Percentiles rank a stretch among this genome's conserved stretches.
Evolutionary conservation across 345 rosid genomes (phyloP).

Genomic region (Barbarea vulgaris): DNA sequence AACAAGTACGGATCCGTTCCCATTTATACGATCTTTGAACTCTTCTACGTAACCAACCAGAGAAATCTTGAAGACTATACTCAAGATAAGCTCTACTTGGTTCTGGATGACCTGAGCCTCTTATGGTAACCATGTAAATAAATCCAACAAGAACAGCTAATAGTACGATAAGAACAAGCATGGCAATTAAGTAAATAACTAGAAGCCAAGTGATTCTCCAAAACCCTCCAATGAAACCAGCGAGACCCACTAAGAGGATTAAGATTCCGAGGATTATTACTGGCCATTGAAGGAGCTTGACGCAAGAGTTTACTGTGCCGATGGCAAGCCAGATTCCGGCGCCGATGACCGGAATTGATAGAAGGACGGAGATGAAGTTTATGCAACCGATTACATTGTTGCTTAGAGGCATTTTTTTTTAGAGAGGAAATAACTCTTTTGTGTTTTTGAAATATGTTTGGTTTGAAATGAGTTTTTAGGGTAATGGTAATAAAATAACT

Average conservation of each 20-base stretch:
- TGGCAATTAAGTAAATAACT: constrained; percentile 63
- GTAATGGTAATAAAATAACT: constrained; percentile 16
- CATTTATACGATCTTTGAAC: constrained; percentile 78
- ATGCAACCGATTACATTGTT: constrained; percentile 79
- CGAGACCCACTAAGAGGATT: constrained; percentile 63
- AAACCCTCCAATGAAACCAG: constrained; percentile 84
- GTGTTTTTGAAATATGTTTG: constrained; percentile 19
- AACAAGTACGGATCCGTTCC: constrained; percentile 73
- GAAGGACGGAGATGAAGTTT: constrained; percentile 84
- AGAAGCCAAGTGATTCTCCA: constrained; percentile 90
- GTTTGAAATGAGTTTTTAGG: constrained; percentile 18
- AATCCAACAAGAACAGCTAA: constrained; percentile 67
- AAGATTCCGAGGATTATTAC: constrained; percentile 76
- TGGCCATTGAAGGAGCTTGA: constrained; percentile 91
- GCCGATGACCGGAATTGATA: constrained; percentile 82
- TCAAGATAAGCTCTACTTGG: constrained; percentile 83
- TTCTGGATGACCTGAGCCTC: constrained; percentile 75
- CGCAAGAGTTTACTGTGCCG: constrained; percentile 79
- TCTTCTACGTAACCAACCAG: constrained; percentile 73
- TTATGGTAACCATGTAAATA: constrained; percentile 72
- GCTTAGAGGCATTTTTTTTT: constrained; percentile 68
- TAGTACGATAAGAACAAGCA: constrained; percentile 73
- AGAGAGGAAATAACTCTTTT: constrained; percentile 7
- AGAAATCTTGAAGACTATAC: constrained; percentile 72
- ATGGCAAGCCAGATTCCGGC: constrained; percentile 87